Conservation (phyloP, 2,329 filamentous ascomycete genomes). For the Tolypocladium capitatum region DNA sequence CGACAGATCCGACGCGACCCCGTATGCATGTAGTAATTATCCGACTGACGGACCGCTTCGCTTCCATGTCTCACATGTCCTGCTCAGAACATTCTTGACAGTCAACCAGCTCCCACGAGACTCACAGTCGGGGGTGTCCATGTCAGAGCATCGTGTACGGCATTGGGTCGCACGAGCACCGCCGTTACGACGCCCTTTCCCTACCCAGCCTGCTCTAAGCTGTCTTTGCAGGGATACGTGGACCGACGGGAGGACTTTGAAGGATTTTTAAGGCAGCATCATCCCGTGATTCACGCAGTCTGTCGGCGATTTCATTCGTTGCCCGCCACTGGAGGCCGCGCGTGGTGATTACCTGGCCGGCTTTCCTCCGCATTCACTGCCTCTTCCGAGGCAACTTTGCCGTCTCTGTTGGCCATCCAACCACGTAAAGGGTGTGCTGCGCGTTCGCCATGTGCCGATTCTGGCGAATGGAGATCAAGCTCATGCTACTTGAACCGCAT, state of each 20-base stretch:
- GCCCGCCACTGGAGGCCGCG: not conserved
- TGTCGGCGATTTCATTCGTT: no score
- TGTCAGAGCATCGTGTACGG: not conserved
- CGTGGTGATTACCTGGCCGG: not conserved
- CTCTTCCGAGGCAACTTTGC: no score
- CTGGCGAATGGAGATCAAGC: no score
- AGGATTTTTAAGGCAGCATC: no score
- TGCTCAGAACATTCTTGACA: not conserved
- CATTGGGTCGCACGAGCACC: not conserved
- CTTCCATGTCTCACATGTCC: constrained; percentile 1
- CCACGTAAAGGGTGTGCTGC: no score
- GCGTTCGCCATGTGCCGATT: no score
- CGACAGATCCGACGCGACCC: not conserved
- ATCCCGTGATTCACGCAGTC: not conserved
- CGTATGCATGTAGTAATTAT: constrained; percentile 1
- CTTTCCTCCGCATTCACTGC: no score
- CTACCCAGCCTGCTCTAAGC: not conserved
- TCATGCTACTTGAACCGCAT: no score
- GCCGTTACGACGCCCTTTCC: not conserved
- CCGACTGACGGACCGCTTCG: not conserved
- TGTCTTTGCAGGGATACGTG: constrained; percentile 1
- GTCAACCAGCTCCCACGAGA: not conserved
- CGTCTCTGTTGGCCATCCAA: no score
- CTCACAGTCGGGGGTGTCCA: not conserved
- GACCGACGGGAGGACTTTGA: not conserved